Conservation (phyloP, 257 asterid species). For the Gentiana straminea region DNA sequence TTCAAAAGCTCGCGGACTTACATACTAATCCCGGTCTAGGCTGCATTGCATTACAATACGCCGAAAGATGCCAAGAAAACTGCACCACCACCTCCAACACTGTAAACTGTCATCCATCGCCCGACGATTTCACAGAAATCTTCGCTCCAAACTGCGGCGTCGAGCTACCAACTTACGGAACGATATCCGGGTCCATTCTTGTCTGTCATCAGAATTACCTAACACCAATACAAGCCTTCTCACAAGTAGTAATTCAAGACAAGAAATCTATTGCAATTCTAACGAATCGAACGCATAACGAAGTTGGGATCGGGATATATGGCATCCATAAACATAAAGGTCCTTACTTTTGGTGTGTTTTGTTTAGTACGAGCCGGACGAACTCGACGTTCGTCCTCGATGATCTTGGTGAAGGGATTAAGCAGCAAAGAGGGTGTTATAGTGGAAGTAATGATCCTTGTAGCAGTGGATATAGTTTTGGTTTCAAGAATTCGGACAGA, state of each 20-base stretch:
- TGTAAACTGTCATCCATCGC: constrained; percentile 42
- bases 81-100: constrained; percentile 48
- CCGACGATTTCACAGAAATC: constrained; percentile 61
- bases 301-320: constrained; percentile 59
- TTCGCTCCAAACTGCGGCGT: constrained; percentile 87
- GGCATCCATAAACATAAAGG: constrained; percentile 51
- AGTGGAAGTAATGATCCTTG: constrained; percentile 53
- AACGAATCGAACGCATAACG: constrained; percentile 32
- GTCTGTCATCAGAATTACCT: constrained; percentile 51
- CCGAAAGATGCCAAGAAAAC: constrained; percentile 41
- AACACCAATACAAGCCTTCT: constrained; percentile 49
- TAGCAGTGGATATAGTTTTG: constrained; percentile 30
- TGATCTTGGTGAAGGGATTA: constrained; percentile 65
- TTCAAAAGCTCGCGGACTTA: constrained; percentile 46
- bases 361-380: constrained; percentile 39
- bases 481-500: constrained; percentile 9
- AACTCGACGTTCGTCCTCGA: constrained; percentile 60
- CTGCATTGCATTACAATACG: constrained; percentile 68
- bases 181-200: constrained; percentile 41
- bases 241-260: constrained; percentile 30
- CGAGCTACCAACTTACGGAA: constrained; percentile 69
- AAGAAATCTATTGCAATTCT: constrained; percentile 26
- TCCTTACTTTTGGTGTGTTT: constrained; percentile 71
- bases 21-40: constrained; percentile 52
- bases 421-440: constrained; percentile 73